Conservation (phyloP, 371 early-diverging fungal species). For the Synchytrium microbalum region DNA sequence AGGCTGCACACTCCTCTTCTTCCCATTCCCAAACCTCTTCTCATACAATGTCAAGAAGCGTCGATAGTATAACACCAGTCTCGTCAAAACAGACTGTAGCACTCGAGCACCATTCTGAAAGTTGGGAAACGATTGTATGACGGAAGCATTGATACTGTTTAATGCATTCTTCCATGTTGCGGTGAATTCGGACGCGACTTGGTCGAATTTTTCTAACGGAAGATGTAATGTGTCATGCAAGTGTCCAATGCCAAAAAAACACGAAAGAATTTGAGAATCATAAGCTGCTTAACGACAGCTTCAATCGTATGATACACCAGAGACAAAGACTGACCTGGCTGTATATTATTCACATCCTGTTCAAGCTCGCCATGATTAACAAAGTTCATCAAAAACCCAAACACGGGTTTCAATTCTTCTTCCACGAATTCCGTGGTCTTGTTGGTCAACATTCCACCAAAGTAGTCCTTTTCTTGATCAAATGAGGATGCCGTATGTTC, state of each 20-base stretch:
- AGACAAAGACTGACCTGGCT: slow-evolving; percentile 16
- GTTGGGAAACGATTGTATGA: slow-evolving; percentile 82
- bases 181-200: slow-evolving; percentile 64
- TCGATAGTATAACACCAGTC: slow-evolving; percentile 79
- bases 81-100: slow-evolving; percentile 75
- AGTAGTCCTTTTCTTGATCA: slow-evolving; percentile 66
- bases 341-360: slow-evolving; percentile 27
- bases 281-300: neutral
- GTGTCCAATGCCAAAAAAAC: neutral
- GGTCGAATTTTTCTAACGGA: slow-evolving; percentile 44
- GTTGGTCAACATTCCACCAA: slow-evolving; percentile 54
- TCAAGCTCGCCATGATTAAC: slow-evolving; percentile 59
- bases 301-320: neutral
- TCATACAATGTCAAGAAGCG: slow-evolving; percentile 71
- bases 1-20: slow-evolving; percentile 53
- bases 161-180: slow-evolving; percentile 70
- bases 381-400: slow-evolving; percentile 67
- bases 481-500: slow-evolving; percentile 56
- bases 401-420: slow-evolving; percentile 68
- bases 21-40: slow-evolving; percentile 42
- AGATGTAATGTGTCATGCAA: slow-evolving; percentile 9
- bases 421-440: slow-evolving; percentile 78
- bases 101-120: slow-evolving; percentile 84
- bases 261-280: too few species aligned
- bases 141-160: slow-evolving; percentile 64